Evolutionary conservation across 306 rosid species (phyloP).

Genomic region (Glycine latifolia): DNA sequence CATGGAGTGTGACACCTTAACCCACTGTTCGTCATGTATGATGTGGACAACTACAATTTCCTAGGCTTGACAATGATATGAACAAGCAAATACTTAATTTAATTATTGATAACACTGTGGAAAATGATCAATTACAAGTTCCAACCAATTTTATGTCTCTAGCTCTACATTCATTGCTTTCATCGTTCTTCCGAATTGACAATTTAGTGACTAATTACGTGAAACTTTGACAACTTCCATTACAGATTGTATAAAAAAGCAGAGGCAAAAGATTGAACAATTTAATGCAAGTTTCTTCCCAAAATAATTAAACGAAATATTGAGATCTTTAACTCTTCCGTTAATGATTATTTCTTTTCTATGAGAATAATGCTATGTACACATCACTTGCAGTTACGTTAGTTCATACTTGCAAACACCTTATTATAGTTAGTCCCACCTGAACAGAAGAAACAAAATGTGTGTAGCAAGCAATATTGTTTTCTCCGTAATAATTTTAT

Average conservation of each 20-base stretch:
- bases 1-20: slow-evolving; percentile 43
- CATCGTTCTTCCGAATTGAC: slow-evolving; percentile 29
- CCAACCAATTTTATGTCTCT: slow-evolving; percentile 38
- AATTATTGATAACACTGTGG: not conserved
- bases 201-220: not conserved
- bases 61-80: slow-evolving; percentile 24
- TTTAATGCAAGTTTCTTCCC: not conserved
- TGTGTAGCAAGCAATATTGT: not conserved
- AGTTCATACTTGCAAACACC: not conserved
- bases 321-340: slow-evolving; percentile 1
- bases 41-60: slow-evolving; percentile 31
- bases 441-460: not conserved
- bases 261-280: not conserved
- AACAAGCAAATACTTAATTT: slow-evolving; percentile 20
- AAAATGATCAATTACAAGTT: slow-evolving; percentile 35
- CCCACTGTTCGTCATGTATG: slow-evolving; percentile 35
- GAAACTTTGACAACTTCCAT: not conserved
- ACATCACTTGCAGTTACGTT: not conserved
- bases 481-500: not conserved
- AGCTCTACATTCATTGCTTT: slow-evolving; percentile 23
- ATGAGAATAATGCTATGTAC: slow-evolving; percentile 11
- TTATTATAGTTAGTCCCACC: not conserved
- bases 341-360: not conserved
- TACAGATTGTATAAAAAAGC: too few species aligned
- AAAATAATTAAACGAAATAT: not conserved